Evolutionary conservation across 257 asterid genomes (phyloP), one percentile per base, ranked within the genome.

Genomic region (Solanum virginianum): DNA sequence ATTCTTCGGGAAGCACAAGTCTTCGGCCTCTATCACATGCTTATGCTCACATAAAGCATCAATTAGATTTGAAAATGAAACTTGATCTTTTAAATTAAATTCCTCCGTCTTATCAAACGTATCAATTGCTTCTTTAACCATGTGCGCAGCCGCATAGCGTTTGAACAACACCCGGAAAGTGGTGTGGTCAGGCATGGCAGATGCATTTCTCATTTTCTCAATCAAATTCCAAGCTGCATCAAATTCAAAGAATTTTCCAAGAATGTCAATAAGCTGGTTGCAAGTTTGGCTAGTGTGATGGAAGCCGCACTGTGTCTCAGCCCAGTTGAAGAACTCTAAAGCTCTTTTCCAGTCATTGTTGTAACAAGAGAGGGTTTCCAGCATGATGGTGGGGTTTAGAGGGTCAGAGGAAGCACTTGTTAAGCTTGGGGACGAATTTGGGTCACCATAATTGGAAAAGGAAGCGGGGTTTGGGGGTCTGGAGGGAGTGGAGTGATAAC

Each of bases 1-100:
- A 11, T 70, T 84, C 74, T 85, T 89, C 45, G 90, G 90, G 63
- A 96, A 95, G 92, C 94, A 94, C 66, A 96, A 72, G 41, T 95
- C 99, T 84, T 94, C 97, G 49, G 99, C 99, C 88, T 96, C 99
- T 60, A 91, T 86, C 85, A 96, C 99, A 84, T 96, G 98, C 87
- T 91, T 95, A 86, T 95, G 90, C 90, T 96, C 98, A 49, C 99
- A 94, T 87, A 96, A 84, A 36, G 98, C 94, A 86, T 95, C 99
- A 82, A 95, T 89, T 89, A 95, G 83, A 91, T 87, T 91, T 65
- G 92, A 91, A 87, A 96, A 95, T 0, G 98, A 94, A 80, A 86
- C 82, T 80, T 93, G 93, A 85, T 94, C 97, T 86, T 91, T 95
- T 91, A 96, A 89, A 88, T 89, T 87, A 84, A 89, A 94, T 80